phyloP scores from a whole-genome alignment of 768 basidiomycete species.

The Leccinum incarnatum region DNA sequence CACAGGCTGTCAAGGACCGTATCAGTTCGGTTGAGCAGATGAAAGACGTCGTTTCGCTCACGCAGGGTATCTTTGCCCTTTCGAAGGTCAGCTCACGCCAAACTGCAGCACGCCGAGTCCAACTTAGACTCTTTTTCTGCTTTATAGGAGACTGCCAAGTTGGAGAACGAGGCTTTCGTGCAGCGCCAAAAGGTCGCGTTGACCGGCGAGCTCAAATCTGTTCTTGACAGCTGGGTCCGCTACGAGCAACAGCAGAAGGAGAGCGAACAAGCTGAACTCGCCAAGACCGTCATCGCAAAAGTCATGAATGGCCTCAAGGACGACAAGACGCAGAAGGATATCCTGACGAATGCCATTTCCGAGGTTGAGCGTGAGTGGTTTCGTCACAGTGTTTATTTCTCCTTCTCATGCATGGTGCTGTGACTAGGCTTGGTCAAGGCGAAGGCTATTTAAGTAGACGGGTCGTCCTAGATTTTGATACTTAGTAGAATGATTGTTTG shows the following conservation, averaged over 20 bases:
- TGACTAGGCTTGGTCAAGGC: conserved; percentile 79
- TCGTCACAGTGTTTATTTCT: not conserved
- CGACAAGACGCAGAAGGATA: conserved; percentile 85
- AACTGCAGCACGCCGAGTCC: not conserved
- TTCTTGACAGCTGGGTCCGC: conserved; percentile 97
- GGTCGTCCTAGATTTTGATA: conserved; percentile 25
- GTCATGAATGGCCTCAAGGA: conserved; percentile 82
- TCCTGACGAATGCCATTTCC: conserved; percentile 71
- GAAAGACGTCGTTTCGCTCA: conserved; percentile 93
- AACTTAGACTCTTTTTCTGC: not conserved
- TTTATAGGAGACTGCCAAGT: conserved; percentile 80
- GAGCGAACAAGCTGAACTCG: conserved; percentile 90
- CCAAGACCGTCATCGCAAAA: conserved; percentile 83
- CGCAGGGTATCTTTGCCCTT: conserved; percentile 84
- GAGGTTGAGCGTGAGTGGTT: conserved; percentile 90
- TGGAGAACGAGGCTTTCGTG: conserved; percentile 88
- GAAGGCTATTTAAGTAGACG: conserved; percentile 74
- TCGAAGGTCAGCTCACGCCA: conserved; percentile 64
- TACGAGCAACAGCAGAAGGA: conserved; percentile 97
- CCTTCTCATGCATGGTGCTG: not conserved
- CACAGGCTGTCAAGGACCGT: conserved; percentile 87
- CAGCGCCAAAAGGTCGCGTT: conserved; percentile 87
- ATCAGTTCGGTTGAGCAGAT: conserved; percentile 89
- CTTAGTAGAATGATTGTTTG: conserved; percentile 17
- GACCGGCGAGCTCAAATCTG: conserved; percentile 86